phyloP scores from a whole-genome alignment of 805 yeast species.

The Yamadazyma sp. region DNA sequence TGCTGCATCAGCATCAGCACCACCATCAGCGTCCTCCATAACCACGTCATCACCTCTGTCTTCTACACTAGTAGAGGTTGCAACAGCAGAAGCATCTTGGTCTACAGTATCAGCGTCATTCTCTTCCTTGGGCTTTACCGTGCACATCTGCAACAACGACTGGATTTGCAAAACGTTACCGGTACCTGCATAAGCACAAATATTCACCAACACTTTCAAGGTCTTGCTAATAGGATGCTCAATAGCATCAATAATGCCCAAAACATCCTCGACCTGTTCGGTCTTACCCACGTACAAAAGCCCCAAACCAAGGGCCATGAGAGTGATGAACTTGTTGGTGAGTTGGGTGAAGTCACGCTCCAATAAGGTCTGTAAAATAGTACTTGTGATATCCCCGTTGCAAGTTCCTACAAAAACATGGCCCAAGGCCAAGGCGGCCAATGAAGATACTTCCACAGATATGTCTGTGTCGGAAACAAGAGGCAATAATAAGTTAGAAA shows the following conservation, averaged over 20 bases:
- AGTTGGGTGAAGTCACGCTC: constrained; percentile 81
- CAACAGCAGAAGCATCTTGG: constrained; percentile 23
- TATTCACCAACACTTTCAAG: constrained; percentile 82
- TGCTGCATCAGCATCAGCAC: constrained; percentile 28
- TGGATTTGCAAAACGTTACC: constrained; percentile 96
- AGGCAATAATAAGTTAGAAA: constrained; percentile 75
- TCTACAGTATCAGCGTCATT: constrained; percentile 31
- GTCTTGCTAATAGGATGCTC: constrained; percentile 92
- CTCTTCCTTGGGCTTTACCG: constrained; percentile 64
- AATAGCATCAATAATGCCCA: constrained; percentile 91
- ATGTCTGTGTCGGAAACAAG: constrained; percentile 73
- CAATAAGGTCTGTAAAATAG: constrained; percentile 83
- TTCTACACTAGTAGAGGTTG: no score
- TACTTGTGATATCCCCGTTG: constrained; percentile 90
- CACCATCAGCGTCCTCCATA: constrained; percentile 29
- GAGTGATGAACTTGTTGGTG: constrained; percentile 82
- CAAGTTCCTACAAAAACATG: constrained; percentile 95
- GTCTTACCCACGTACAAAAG: constrained; percentile 89
- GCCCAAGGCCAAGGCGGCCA: constrained; percentile 90
- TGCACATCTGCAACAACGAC: constrained; percentile 82
- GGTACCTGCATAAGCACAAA: constrained; percentile 95
- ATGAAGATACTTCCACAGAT: constrained; percentile 74
- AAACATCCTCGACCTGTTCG: constrained; percentile 89
- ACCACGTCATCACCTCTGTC: constrained; percentile 37
- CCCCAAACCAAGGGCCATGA: constrained; percentile 90